Evolutionary conservation across 495 filamentous ascomycete genomes (phyloP).

Genomic region (Symbiotaphrina buchneri): DNA sequence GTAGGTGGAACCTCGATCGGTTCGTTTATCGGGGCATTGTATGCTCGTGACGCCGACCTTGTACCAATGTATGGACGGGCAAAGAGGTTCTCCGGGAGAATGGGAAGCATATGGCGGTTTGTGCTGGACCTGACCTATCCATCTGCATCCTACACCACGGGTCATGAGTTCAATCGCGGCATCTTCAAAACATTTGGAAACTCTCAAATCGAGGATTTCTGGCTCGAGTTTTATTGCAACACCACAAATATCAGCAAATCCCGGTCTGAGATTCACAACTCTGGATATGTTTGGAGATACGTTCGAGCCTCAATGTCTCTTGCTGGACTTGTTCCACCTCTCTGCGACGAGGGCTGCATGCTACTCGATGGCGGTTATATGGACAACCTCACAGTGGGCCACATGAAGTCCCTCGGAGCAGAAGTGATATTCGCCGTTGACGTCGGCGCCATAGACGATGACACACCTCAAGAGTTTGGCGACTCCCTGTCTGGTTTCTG

Average conservation of each 20-base stretch:
- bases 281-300: slow-evolving; percentile 91
- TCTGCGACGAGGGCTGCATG: slow-evolving; percentile 94
- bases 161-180: slow-evolving; percentile 95
- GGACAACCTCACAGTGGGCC: slow-evolving; percentile 88
- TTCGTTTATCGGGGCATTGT: slow-evolving; percentile 88
- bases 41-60: slow-evolving; percentile 88
- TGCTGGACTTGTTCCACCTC: slow-evolving; percentile 73
- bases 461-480: slow-evolving; percentile 73
- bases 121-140: slow-evolving; percentile 91
- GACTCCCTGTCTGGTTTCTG: slow-evolving; percentile 91
- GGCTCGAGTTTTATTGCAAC: slow-evolving; percentile 98
- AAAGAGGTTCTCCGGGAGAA: slow-evolving; percentile 91
- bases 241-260: slow-evolving; percentile 92
- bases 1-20: slow-evolving; percentile 94
- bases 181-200: slow-evolving; percentile 98
- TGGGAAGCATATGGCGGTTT: slow-evolving; percentile 96
- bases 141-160: slow-evolving; percentile 79
- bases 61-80: slow-evolving; percentile 91
- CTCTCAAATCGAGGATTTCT: slow-evolving; percentile 94
- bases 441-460: slow-evolving; percentile 77
- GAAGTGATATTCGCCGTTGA: slow-evolving; percentile 92
- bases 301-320: slow-evolving; percentile 91
- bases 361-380: slow-evolving; percentile 90
- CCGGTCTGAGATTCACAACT: slow-evolving; percentile 74
- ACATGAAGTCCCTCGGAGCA: slow-evolving; percentile 87